phyloP scores from a whole-genome alignment of 352 stramenopile genomes.

The Elongisporangium senticosum region DNA sequence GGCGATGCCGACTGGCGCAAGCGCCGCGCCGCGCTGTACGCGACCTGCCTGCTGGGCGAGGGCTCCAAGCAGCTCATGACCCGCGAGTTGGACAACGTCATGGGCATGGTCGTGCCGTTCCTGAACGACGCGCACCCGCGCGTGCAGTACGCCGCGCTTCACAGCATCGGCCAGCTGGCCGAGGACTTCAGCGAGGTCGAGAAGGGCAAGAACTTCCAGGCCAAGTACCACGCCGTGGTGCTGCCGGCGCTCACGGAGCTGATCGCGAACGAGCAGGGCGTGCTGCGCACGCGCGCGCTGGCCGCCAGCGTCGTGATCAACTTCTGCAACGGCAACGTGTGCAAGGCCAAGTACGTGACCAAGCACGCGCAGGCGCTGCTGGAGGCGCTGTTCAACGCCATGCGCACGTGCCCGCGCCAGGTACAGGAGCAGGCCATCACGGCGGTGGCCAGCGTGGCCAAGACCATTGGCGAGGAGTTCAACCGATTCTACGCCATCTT shows the following conservation, averaged over 20 bases:
- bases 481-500: conserved; percentile 83
- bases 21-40: conserved; percentile 72
- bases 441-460: conserved; percentile 76
- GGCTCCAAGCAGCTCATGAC: conserved; percentile 77
- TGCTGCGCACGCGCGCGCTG: conserved; percentile 69
- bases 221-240: conserved; percentile 61
- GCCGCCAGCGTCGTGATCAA: conserved; percentile 79
- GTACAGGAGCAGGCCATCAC: conserved; percentile 88
- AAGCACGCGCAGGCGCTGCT: conserved; percentile 64
- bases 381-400: conserved; percentile 73
- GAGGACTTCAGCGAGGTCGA: conserved; percentile 81
- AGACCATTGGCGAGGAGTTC: conserved; percentile 79
- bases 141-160: conserved; percentile 77
- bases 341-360: conserved; percentile 70
- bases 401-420: conserved; percentile 69
- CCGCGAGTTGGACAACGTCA: conserved; percentile 71
- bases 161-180: conserved; percentile 78
- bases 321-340: conserved; percentile 83
- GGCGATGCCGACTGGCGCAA: conserved; percentile 64
- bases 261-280: conserved; percentile 53
- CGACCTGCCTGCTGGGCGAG: conserved; percentile 71
- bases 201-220: conserved; percentile 87
- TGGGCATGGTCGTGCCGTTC: conserved; percentile 60
- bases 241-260: conserved; percentile 64
- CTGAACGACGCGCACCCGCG: conserved; percentile 68